Conservation (phyloP, 2,329 filamentous ascomycete genomes). For the Sphaerulina musiva region DNA sequence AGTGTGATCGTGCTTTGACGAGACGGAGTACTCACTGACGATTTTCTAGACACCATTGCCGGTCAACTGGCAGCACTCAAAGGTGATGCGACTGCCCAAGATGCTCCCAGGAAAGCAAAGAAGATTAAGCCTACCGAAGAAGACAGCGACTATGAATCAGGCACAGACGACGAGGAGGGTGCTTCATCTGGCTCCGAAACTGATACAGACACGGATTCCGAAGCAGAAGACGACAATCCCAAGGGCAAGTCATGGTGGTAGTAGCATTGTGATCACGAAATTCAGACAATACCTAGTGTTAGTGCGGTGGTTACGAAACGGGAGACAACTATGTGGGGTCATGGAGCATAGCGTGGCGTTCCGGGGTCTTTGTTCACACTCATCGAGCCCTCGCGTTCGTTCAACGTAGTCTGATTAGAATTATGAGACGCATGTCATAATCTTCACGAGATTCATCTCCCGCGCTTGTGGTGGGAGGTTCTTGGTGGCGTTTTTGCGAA, state of each 20-base stretch:
- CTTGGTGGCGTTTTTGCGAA: neutral
- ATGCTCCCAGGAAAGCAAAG: constrained; percentile 18
- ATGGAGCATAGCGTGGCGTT: constrained; percentile 9
- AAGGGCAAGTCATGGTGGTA: constrained; percentile 14
- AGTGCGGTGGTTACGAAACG: neutral
- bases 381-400: neutral
- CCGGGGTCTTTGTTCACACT: neutral
- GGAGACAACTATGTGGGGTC: neutral
- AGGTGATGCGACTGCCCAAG: constrained; percentile 29
- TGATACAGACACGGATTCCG: constrained; percentile 70
- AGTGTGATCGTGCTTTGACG: constrained; percentile 34
- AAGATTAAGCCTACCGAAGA: constrained; percentile 29
- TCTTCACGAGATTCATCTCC: neutral
- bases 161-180: constrained; percentile 35
- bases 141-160: constrained; percentile 35
- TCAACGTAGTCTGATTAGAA: constrained; percentile 1
- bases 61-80: constrained; percentile 36
- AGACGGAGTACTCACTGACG: constrained; percentile 14
- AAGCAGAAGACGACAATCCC: constrained; percentile 50
- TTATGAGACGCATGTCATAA: constrained; percentile 1
- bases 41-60: constrained; percentile 32
- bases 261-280: neutral
- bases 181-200: constrained; percentile 39
- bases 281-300: neutral
- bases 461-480: neutral